A percentile compares a stretch with the other conserved stretches of the same genome.
phyloP scores from a whole-genome alignment of 371 early-diverging fungal genomes.

The Mucor indicus region DNA sequence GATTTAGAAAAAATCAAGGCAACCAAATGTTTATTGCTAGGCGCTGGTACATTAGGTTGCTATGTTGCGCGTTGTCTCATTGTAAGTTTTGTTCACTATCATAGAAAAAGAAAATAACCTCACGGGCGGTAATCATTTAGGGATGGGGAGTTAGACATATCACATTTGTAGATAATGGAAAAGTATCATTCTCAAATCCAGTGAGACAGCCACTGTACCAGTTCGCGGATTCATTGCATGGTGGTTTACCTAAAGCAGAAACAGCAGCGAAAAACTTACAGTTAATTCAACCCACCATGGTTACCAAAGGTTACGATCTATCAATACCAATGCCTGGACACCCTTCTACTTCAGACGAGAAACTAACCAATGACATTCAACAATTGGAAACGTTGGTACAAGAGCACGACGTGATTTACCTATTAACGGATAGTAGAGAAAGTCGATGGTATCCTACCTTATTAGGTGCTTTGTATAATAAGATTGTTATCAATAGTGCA shows the following conservation, averaged over 20 bases:
- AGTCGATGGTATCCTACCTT: slow-evolving; percentile 95
- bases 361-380: slow-evolving; percentile 48
- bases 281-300: slow-evolving; percentile 77
- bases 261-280: slow-evolving; percentile 79
- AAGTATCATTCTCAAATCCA: slow-evolving; percentile 93
- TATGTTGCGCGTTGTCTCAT: slow-evolving; percentile 82
- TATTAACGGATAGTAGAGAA: slow-evolving; percentile 94
- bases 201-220: slow-evolving; percentile 91
- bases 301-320: slow-evolving; percentile 67
- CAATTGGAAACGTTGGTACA: slow-evolving; percentile 61
- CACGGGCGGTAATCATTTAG: too few relatives aligned
- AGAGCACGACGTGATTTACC: slow-evolving; percentile 81
- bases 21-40: slow-evolving; percentile 82
- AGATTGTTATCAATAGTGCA: slow-evolving; percentile 88
- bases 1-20: slow-evolving; percentile 76
- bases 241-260: slow-evolving; percentile 82
- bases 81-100: slow-evolving; percentile 36
- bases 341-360: slow-evolving; percentile 43
- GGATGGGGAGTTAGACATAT: slow-evolving; percentile 94
- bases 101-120: background rate
- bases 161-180: slow-evolving; percentile 91
- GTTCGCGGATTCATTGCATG: slow-evolving; percentile 83
- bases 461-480: slow-evolving; percentile 62
- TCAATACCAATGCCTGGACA: slow-evolving; percentile 94
- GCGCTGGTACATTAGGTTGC: slow-evolving; percentile 96